A percentile compares a stretch with the other conserved stretches of the same genome.
Evolutionary conservation across 139 green algal genomes (phyloP).

Genomic region (Desmodesmus armatus): DNA sequence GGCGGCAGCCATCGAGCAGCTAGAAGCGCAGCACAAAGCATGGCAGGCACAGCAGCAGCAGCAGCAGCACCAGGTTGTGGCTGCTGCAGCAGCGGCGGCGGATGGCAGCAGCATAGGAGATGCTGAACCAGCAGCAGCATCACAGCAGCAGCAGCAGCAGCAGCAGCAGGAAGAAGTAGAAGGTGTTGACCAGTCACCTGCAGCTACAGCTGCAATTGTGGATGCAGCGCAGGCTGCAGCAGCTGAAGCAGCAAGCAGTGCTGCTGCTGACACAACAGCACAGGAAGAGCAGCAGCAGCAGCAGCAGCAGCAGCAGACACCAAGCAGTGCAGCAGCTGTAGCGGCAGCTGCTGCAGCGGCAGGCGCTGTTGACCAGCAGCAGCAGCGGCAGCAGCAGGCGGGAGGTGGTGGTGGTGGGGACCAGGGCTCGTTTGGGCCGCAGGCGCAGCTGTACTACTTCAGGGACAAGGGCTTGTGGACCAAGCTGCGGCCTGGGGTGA

Average conservation of each 20-base stretch:
- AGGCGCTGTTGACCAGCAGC: not conserved
- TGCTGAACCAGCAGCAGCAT: slow-evolving; percentile 15
- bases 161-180: slow-evolving; percentile 6
- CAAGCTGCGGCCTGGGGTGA: slow-evolving; percentile 91
- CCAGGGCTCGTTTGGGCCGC: too few relatives aligned
- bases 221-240: not conserved
- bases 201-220: not conserved
- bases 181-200: slow-evolving; percentile 12
- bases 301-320: not conserved
- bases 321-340: not conserved
- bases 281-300: slow-evolving; percentile 38
- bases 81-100: not conserved
- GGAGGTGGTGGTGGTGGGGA: too few relatives aligned
- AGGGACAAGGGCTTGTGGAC: slow-evolving; percentile 90
- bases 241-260: not conserved
- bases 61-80: slow-evolving; percentile 7
- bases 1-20: not conserved
- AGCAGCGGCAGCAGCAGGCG: not conserved
- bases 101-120: not conserved
- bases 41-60: not conserved
- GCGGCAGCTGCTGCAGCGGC: not conserved
- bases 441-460: slow-evolving; percentile 69
- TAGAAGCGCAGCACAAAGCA: slow-evolving; percentile 21
- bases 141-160: slow-evolving; percentile 12
- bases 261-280: slow-evolving; percentile 4